Evolutionary conservation across 139 green algal genomes (phyloP).

Genomic region (Zygnema cylindricum): DNA sequence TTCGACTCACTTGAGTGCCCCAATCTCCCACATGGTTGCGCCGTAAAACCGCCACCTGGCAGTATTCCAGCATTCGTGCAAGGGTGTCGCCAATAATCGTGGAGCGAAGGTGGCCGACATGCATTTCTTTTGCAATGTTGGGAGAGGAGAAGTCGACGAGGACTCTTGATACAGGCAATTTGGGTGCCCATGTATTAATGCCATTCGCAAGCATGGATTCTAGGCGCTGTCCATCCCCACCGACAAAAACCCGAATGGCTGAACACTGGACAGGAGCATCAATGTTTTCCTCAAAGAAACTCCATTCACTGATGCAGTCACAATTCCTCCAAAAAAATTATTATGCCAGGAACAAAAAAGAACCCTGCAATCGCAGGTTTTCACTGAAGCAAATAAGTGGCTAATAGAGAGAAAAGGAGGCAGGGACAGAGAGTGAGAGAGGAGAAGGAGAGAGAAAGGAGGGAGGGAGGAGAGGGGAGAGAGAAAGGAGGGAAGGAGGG

Average conservation of each 20-base stretch:
- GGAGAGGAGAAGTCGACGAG: slow-evolving; percentile 97
- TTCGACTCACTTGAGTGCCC: slow-evolving; percentile 81
- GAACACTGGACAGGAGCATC: background rate
- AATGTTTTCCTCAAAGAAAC: background rate
- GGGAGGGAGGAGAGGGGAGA: background rate
- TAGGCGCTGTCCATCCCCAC: background rate
- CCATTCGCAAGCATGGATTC: slow-evolving; percentile 20
- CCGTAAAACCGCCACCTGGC: slow-evolving; percentile 83
- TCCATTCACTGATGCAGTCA: background rate
- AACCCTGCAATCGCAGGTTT: background rate
- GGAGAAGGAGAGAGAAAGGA: background rate
- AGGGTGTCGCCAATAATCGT: slow-evolving; percentile 96
- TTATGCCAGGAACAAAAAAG: background rate
- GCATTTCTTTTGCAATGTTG: slow-evolving; percentile 98
- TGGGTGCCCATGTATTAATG: slow-evolving; percentile 30
- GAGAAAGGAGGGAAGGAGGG: background rate
- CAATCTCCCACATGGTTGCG: slow-evolving; percentile 98
- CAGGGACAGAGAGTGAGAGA: background rate
- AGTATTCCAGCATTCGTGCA: slow-evolving; percentile 82
- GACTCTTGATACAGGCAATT: slow-evolving; percentile 14
- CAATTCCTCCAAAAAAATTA: no score
- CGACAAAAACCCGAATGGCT: background rate
- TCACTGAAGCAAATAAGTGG: background rate
- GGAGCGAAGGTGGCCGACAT: slow-evolving; percentile 95
- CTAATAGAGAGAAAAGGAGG: background rate